Conservation (phyloP, 106 monocot genomes). For the Apostasia shenzhenica region DNA sequence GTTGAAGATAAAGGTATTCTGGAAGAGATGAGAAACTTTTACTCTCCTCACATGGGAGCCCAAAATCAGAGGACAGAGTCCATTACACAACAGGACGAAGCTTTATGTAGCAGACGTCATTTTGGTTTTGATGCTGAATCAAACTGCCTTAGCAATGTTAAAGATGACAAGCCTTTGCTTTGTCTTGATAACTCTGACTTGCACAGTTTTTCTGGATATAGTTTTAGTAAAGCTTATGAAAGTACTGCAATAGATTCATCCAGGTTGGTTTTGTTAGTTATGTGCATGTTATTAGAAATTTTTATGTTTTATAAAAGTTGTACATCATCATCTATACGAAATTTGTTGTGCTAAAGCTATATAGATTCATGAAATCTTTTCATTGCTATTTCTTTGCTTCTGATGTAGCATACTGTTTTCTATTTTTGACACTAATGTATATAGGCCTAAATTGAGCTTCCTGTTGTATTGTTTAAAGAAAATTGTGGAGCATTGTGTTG, state of each 20-base stretch:
- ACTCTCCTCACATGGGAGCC: conserved; percentile 16
- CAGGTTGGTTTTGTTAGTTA: conserved; percentile 43
- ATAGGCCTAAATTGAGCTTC: no score
- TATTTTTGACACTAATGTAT: no score
- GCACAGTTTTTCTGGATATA: conserved; percentile 27
- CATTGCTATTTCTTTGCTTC: background rate
- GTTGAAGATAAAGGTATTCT: conserved; percentile 86
- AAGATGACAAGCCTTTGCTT: conserved; percentile 4
- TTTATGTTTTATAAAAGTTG: background rate
- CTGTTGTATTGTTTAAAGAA: no score
- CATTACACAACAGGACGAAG: background rate
- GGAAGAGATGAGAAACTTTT: conserved; percentile 79
- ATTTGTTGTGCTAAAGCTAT: background rate
- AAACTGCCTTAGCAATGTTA: background rate
- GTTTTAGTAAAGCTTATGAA: conserved; percentile 18
- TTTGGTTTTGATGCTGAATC: background rate
- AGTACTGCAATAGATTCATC: conserved; percentile 11
- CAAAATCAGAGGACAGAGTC: conserved; percentile 6
- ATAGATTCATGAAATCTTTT: background rate
- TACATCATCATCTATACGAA: background rate
- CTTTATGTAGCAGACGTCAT: background rate
- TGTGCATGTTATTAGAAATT: background rate
- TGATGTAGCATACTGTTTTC: background rate
- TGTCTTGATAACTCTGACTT: conserved; percentile 28
- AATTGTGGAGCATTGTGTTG: no score